Evolutionary conservation across 1,284 basidiomycete species (phyloP), one percentile per base, ranked within the genome.

Genomic region (Hortiboletus rubellus): DNA sequence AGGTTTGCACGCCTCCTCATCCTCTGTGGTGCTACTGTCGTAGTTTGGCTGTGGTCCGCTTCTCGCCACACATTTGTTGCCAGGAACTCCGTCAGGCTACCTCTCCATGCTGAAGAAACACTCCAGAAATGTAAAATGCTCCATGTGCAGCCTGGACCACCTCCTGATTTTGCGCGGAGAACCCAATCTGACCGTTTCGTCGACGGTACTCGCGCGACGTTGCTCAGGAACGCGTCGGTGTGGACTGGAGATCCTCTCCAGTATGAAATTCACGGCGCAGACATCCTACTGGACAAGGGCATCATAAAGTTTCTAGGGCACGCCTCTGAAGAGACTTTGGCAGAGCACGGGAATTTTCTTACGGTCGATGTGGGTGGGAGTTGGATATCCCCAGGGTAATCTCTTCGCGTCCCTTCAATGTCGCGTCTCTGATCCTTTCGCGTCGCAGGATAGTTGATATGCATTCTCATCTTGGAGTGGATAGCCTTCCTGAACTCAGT

Each of bases 151-250:
- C 69, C 69, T 9, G 70, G 66, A 0, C 70, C 69, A 54, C 67
- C 70, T 22, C 34, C 60, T 2, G 65, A 75, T 51, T 83, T 82
- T 57, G 64, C 71, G 41, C 59, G 64, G 44, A 75, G 88, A 17
- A 76, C 69, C 0, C 67, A 66, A 37, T 87, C 82, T 18, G 89
- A 91, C 64, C 76, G 89, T 52, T 87, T 79, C 59, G 84, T 82
- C 31, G 60, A 71, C 1, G 83, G 81, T 7, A 85, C 85, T 0
- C 73, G 71, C 22, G 69, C 83, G 15, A 80, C 81, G 11, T 72
- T 85, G 63, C 81, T 92, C 60, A 76, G 71, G 68, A 90, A 91
- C 63, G 89, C 80, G 10, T 86, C 83, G 0, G 72, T 92, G 12
- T 91, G 89, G 87, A 90, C 87, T 0, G 88, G 88, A 14, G 76